phyloP scores from a whole-genome alignment of 2,329 filamentous ascomycete genomes.

The Cordyceps sp. region DNA sequence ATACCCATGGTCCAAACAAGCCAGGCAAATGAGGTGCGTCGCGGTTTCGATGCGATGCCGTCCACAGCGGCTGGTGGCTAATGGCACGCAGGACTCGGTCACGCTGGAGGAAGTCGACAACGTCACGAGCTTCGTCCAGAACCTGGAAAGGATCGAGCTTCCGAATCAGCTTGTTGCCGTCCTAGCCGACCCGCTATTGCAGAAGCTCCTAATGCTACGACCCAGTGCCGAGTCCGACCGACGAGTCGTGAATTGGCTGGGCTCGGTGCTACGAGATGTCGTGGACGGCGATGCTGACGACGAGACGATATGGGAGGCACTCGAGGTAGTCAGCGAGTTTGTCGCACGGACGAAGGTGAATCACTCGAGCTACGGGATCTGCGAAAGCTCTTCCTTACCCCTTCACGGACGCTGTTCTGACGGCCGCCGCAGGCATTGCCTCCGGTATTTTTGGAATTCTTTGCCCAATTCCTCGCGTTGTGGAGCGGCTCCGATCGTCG shows the following conservation, averaged over 20 bases:
- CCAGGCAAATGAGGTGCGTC: conserved; percentile 46
- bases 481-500: conserved; percentile 47
- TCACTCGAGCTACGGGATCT: too few relatives aligned
- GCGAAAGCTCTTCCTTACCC: too few relatives aligned
- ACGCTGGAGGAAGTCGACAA: conserved; percentile 67
- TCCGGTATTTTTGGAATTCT: conserved; percentile 30
- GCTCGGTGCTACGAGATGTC: conserved; percentile 37
- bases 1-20: conserved; percentile 60
- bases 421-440: conserved; percentile 24
- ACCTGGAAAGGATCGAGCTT: conserved; percentile 61
- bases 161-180: conserved; percentile 71
- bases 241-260: conserved; percentile 43
- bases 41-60: background rate
- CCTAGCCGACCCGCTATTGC: conserved; percentile 57
- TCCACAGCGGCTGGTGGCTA: background rate
- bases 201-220: conserved; percentile 56
- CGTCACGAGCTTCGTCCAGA: conserved; percentile 51
- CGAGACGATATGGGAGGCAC: conserved; percentile 32
- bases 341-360: conserved; percentile 37
- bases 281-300: conserved; percentile 32
- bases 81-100: conserved; percentile 32
- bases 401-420: background rate
- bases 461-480: conserved; percentile 32
- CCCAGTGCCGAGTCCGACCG: conserved; percentile 33
- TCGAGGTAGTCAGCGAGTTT: conserved; percentile 39